phyloP scores from a whole-genome alignment of 805 yeast genomes.

The Saccharomycopsis sp. region DNA sequence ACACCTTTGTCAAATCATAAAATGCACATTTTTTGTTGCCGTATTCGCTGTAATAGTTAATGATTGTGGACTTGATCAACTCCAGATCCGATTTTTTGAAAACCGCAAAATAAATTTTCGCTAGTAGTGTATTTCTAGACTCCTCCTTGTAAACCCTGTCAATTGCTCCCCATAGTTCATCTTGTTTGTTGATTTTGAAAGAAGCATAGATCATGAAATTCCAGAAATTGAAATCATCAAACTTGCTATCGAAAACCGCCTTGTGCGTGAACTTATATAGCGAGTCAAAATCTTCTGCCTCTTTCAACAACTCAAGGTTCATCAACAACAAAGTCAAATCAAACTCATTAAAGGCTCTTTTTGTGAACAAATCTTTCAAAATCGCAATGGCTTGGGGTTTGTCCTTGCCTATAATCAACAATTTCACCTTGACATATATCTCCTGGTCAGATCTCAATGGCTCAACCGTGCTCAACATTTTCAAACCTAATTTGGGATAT shows the following conservation, averaged over 20 bases:
- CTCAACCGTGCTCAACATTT: constrained; percentile 41
- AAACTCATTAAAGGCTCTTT: constrained; percentile 29
- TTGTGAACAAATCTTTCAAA: constrained; percentile 24
- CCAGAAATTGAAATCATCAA: constrained; percentile 79
- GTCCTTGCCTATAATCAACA: constrained; percentile 34
- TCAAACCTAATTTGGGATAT: constrained; percentile 52
- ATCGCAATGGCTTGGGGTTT: constrained; percentile 24
- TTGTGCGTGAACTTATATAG: constrained; percentile 33
- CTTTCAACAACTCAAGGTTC: constrained; percentile 39
- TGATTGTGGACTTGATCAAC: constrained; percentile 2
- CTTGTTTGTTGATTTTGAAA: constrained; percentile 27
- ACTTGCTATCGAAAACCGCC: constrained; percentile 37
- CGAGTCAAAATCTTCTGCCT: constrained; percentile 33
- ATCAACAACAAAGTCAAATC: constrained; percentile 59
- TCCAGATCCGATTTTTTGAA: constrained; percentile 15
- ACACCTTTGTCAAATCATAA: constrained; percentile 8
- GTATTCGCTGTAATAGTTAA: constrained; percentile 4
- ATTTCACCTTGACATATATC: constrained; percentile 45
- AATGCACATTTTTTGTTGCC: constrained; percentile 16
- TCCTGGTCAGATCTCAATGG: constrained; percentile 60
- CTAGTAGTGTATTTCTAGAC: constrained; percentile 51
- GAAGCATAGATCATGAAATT: constrained; percentile 42
- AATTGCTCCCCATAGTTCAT: constrained; percentile 25
- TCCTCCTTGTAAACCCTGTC: constrained; percentile 17
- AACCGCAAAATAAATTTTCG: constrained; percentile 41